Evolutionary conservation across 192 early-diverging fungal genomes (phyloP), one percentile per base, ranked within the genome.

Genomic region (Globomyces pollinis-pini): DNA sequence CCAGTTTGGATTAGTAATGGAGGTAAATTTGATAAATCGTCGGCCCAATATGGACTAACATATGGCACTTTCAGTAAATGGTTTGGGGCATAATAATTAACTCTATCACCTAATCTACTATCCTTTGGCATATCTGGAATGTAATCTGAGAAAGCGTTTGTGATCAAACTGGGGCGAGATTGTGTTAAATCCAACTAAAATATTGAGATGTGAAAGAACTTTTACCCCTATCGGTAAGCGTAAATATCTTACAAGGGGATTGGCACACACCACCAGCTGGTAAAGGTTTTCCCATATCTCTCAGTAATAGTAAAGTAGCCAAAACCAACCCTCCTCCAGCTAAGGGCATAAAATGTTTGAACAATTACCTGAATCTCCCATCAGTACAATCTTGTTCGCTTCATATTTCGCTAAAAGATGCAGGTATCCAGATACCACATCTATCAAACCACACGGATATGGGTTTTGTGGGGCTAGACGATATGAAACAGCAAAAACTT

Each of bases 371-470:
- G 39, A 44, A 47, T 55, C 53, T 0, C 53, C 53, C 53, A 55
- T 55, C n/a, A 55, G 5, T 12, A 55, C 20, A 5, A 55, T 55
- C 23, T 55, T 26, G 20, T 11, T 34, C 7, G 53, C 4, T 26
- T 55, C 53, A 26, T 36, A 41, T 33, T 16, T 55, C 33, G 29
- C 30, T 23, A 62, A 59, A 2, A 78, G 61, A 50, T 69, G 73
- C 16, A 71, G 38, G 42, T 69, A 78, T 2, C 64, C 71, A 21
- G 72, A 63, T 49, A 78, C 61, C 3, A 65, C 69, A 56, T 78
- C 76, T 57, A 74, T 68, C 9, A 78, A 38, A 28, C 60, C 69
- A 13, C 65, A 65, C n/a, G 72, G 72, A 50, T 74, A 78, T 11
- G 70, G 64, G 30, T 29, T 24, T 49, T 78, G 71, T 6, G 72